Percentiles rank a stretch among this genome's conserved stretches.
phyloP scores from a whole-genome alignment of 345 rosid genomes.

The Streptanthus diversifolius region DNA sequence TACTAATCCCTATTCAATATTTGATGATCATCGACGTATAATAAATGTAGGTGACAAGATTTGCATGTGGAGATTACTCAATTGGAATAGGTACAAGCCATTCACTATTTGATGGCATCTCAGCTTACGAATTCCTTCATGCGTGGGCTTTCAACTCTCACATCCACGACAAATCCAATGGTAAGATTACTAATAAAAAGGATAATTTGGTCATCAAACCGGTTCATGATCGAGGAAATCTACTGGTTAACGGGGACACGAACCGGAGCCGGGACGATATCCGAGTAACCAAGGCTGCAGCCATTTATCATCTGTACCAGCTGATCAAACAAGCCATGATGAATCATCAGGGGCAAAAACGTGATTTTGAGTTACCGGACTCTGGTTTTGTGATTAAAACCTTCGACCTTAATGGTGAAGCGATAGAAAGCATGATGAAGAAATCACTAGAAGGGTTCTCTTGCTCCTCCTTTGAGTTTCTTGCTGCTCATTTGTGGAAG shows the following conservation, averaged over 20 bases:
- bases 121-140: slow-evolving; percentile 46
- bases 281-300: slow-evolving; percentile 41
- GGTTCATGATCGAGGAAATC: slow-evolving; percentile 50
- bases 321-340: slow-evolving; percentile 46
- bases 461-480: slow-evolving; percentile 56
- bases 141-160: slow-evolving; percentile 56
- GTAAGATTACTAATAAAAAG: not conserved
- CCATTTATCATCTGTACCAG: slow-evolving; percentile 61
- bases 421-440: slow-evolving; percentile 48
- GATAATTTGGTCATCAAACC: slow-evolving; percentile 33
- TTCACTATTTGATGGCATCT: slow-evolving; percentile 62
- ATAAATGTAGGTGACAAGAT: slow-evolving; percentile 52
- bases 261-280: not conserved
- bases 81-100: slow-evolving; percentile 64
- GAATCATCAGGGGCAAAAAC: slow-evolving; percentile 16
- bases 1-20: not conserved
- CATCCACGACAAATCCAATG: slow-evolving; percentile 15
- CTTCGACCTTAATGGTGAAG: slow-evolving; percentile 42
- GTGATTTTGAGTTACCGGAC: not conserved
- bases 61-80: slow-evolving; percentile 68
- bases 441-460: slow-evolving; percentile 32
- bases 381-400: slow-evolving; percentile 43
- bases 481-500: slow-evolving; percentile 73
- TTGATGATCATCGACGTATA: not conserved
- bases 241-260: slow-evolving; percentile 23